Evolutionary conservation across 1,284 basidiomycete genomes (phyloP), one percentile per base, ranked within the genome.

Genomic region (Sporisorium reilianum): DNA sequence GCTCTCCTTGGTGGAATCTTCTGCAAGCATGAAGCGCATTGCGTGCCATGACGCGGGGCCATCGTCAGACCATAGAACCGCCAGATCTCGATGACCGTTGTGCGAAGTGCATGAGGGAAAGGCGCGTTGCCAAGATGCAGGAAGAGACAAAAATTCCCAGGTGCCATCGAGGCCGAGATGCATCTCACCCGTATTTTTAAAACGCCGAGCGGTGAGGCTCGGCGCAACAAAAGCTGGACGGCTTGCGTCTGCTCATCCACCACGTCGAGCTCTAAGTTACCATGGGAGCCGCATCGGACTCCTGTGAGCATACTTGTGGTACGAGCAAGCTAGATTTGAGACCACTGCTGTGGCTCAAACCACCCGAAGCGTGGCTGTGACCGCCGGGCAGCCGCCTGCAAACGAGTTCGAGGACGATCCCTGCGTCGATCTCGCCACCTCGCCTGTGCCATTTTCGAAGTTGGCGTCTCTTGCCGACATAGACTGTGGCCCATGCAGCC

Each of bases 101-200:
- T 30, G 28, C 20, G 28, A 48, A 30, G 10, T 20, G 46, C 45
- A 14, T 5, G 18, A 41, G 40, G 20, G n/a, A 41, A 41, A 10
- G n/a, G n/a, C n/a, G n/a, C n/a, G 20, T 44, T 44, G 41, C 22
- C 28, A 30, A 4, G 18, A 20, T 20, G 46, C 26, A 30, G n/a
- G 3, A 41, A 41, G 38, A n/a, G 38, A 41, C 38, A 30, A 48
- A 48, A 48, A 2, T 48, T 48, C 46, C 45, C 45, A 46, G 16
- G 10, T 30, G 25, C 26, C 46, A 48, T 20, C 20, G 26, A 48
- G 7, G 16, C 46, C 46, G 28, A 48, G 45, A 16, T 45, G 44
- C 44, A 45, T 45, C 44, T 45, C 25, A 20, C 26, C 20, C 18
- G 28, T 26, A 18, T 10, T n/a, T 30, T 28, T 48, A n/a, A 48